Evolutionary conservation across 1,284 basidiomycete genomes (phyloP).

Genomic region (Ustilago curta): DNA sequence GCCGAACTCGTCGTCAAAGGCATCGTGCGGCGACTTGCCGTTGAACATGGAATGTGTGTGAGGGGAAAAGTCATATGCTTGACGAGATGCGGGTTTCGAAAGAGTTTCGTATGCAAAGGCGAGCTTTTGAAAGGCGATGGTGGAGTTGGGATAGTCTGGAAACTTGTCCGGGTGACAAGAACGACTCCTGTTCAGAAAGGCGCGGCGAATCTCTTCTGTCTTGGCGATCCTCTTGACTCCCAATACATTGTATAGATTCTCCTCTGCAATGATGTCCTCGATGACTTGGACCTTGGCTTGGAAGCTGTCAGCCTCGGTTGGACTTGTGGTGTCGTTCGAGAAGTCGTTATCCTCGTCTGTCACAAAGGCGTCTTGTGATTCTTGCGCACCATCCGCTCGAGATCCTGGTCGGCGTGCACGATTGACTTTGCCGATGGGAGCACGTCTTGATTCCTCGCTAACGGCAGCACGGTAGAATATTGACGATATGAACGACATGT

Average conservation of each 20-base stretch:
- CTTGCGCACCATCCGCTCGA: background rate
- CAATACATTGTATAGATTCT: slow-evolving; percentile 79
- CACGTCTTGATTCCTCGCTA: slow-evolving; percentile 43
- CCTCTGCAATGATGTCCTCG: slow-evolving; percentile 54
- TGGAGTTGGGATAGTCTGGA: slow-evolving; percentile 78
- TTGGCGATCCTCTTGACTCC: slow-evolving; percentile 74
- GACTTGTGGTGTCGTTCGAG: background rate
- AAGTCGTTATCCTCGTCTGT: slow-evolving; percentile 3
- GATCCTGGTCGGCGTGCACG: slow-evolving; percentile 20
- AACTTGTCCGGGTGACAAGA: slow-evolving; percentile 89
- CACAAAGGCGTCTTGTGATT: slow-evolving; percentile 1
- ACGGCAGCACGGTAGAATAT: slow-evolving; percentile 48
- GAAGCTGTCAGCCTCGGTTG: slow-evolving; percentile 16
- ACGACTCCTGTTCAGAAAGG: slow-evolving; percentile 80
- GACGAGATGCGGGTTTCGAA: slow-evolving; percentile 77
- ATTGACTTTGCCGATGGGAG: slow-evolving; percentile 44
- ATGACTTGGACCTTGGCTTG: slow-evolving; percentile 49
- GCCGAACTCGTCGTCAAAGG: slow-evolving; percentile 52
- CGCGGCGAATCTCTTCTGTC: slow-evolving; percentile 79
- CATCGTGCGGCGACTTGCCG: slow-evolving; percentile 42
- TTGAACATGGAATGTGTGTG: slow-evolving; percentile 49
- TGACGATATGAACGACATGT: slow-evolving; percentile 46
- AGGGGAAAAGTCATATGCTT: slow-evolving; percentile 76
- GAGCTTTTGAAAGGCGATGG: slow-evolving; percentile 84
- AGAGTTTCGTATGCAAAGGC: slow-evolving; percentile 84